Base-by-base conservation (phyloP, 768 basidiomycete genomes). In the Tremella yokohamensis region DNA sequence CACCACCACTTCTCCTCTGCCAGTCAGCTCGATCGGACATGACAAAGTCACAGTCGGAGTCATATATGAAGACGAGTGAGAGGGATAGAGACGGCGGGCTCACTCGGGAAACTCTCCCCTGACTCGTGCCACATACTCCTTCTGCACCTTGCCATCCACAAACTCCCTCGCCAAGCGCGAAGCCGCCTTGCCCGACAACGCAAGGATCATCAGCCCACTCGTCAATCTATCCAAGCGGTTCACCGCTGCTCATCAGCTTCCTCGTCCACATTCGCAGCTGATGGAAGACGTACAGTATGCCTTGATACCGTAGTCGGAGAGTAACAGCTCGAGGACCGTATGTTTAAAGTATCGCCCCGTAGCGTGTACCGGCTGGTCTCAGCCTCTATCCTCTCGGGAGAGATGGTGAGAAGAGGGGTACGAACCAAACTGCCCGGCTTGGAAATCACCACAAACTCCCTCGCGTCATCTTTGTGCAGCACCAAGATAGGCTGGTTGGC, bases 361-460 rank as follows among this genome's bases (percentile, higher is more conserved):
- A 1, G 90, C 85, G 74, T 99, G 94, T 1, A 97, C 88, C 25
- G 92, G 90, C 90, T 90, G 70, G 7, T 4, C 56, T 57, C n/a
- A 45, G n/a, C 29, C 29, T n/a, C 4, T 18, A 22, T 15, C 22
- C n/a, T 8, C 22, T 16, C 22, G 15, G 42, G 15, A 34, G 29
- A 34, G 29, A 34, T 38, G 40, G 49, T 53, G 38, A 20, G 39
- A 53, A n/a, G 25, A 29, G 44, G 13, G 44, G 25, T 64, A 84
- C 92, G 78, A 76, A 96, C 93, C 72, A 97, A 90, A 73, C 88
- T 89, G 34, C 94, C 94, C 2, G 94, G 94, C 80, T 99, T 99
- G 70, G 97, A 87, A 25, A 99, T 87, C 13, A 97, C 88, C 37
- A 98, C 84, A 60, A 94, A 91, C 62, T 87, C 83, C 20, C 86